Evolutionary conservation across 352 stramenopile species (phyloP), one percentile per base, ranked within the genome.

Genomic region (Globisporangium camurandrum): DNA sequence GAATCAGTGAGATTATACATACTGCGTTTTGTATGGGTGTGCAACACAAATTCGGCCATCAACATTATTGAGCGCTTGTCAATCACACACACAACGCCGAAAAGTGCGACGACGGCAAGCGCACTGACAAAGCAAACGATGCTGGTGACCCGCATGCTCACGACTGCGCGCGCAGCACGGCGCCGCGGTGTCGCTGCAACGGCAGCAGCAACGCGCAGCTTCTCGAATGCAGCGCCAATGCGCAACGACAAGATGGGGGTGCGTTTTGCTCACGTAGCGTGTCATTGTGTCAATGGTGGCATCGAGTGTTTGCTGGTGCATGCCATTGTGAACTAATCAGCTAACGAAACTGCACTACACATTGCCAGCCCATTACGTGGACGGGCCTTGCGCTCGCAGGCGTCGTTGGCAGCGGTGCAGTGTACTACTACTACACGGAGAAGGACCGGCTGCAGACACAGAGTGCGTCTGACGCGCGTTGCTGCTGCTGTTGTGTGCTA

Each of bases 401-500:
- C 2, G 67, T 80, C 19, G 59, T 90, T 36, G 84, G 84, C 33
- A 71, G 64, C 10, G 87, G 82, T 24, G 69, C 75, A 2, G 79
- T 95, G 52, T 79, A 82, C 59, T 96, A 96, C 63, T 97, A 95
- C 66, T 85, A 91, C 58, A 67, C 57, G 36, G 83, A 96, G 69
- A 96, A 96, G 65, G 82, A 95, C 40, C 75, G 82, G 0, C 54
- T 91, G 38, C 79, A 95, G 65, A 91, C 75, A 16, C 78, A 91
- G 64, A 87, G 76, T 88, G 56, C 51, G 75, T 67, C 8, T 20
- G 8, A 0, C 23, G 26, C 30, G 30, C 46, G 20, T 19, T 23
- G 14, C 4, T n/a, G 19, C 33, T 39, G 12, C 12, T 20, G 33
- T 12, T 33, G 20, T n/a, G n/a, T n/a, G n/a, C n/a, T n/a, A n/a